Evolutionary conservation across 257 asterid genomes (phyloP), one percentile per base, ranked within the genome.

Genomic region (Solanum tarapatanum): DNA sequence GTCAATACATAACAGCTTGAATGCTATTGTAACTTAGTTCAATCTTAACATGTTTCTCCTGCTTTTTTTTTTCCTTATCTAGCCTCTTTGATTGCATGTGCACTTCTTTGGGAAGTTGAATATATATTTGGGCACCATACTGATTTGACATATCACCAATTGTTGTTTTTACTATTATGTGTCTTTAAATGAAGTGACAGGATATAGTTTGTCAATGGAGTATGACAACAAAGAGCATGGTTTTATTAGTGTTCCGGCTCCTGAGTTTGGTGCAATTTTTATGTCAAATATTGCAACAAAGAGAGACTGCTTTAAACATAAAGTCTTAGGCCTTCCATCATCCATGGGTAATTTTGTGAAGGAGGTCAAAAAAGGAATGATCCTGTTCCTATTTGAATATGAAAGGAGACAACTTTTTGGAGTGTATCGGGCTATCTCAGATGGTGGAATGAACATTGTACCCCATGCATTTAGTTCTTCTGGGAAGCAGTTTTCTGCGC

Each of bases 221-320:
- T 88, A 83, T 8, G 85, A 73, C 5, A 90, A 88, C 28, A 92
- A 90, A 55, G 91, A 90, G 68, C 89, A 86, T 83, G 89, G 84
- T 75, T 91, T 84, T 93, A 80, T 86, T 86, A 95, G 96, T 88
- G 88, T 84, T 82, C 85, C 85, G n/a, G 79, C 88, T 58, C 99
- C 97, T 68, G 95, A 93, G 89, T 94, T 84, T 86, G 99, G 99
- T 89, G 99, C 99, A 68, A 95, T 96, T 89, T 95, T 96, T 90
- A 93, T 96, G 94, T 89, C 96, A 62, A 96, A 88, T 84, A 66
- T 30, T 26, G 89, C 87, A 76, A 92, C 96, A 48, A 93, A 87
- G 91, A 92, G 86, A 88, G 98, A 91, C 91, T 93, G 96, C 89
- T 90, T 96, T 37, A 83, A 87, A 48, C 89, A 76, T 84, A 91